Base-by-base conservation (phyloP, 148 eudicot species). In the Talinum fruticosum region DNA sequence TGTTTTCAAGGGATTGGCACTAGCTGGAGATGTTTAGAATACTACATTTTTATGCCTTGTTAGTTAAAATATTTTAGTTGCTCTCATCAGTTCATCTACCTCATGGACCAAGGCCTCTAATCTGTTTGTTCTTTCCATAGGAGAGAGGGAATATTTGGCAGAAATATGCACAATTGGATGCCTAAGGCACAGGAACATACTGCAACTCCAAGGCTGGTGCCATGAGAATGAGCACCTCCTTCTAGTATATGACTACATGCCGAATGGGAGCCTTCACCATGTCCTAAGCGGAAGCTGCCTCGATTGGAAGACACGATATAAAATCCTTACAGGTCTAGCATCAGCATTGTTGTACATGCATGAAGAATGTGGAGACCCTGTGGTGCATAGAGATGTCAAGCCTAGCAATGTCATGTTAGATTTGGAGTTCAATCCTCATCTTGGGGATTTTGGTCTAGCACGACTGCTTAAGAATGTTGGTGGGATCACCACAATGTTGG, bases 391-490 rank as follows among this genome's bases (percentile, higher is more conserved):
- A n/a, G 93, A 92, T 44, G 88, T 92, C 77, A 90, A 92, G 82
- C 90, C 93, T 15, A 92, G 87, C 85, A 90, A 92, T 76, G 88
- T 92, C 67, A 87, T 90, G 89, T 59, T 92, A 73, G 97, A 92
- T 49, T 67, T 85, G 1, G 86, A 92, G 33, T 88, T 81, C 47
- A 87, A 87, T 62, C 85, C 93, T 18, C 89, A 83, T 78, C 80
- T 92, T 0, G 97, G 97, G 3, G 97, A 92, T 57, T 92, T 92
- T 79, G 97, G 97, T 33, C 83, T 92, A 0, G 97, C 93, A 2
- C 78, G 97, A 16, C 69, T 92, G 53, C 87, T 87, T 54, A 85
- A 82, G 47, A 82, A 83, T 66, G 77, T 84, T 3, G 71, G 83
- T 23, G 83, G 86, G 1, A 88, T 85, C 49, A 88, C 90, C 37